Percentiles rank a stretch among this genome's conserved stretches.
phyloP scores from a whole-genome alignment of 352 stramenopile species.

The Discostella stelligera region DNA sequence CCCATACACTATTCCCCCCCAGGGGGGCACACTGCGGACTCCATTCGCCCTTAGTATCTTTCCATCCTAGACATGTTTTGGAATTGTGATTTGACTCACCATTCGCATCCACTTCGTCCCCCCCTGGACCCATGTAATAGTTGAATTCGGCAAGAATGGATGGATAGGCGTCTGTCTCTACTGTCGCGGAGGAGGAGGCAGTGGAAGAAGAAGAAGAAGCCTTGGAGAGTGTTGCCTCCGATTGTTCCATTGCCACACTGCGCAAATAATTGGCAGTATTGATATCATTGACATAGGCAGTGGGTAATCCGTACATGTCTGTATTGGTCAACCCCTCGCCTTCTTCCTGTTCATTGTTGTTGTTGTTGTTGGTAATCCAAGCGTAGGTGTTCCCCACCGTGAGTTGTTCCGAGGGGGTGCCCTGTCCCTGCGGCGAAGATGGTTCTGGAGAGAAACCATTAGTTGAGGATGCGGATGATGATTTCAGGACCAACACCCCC shows the following conservation, averaged over 20 bases:
- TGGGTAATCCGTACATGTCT: slow-evolving; percentile 72
- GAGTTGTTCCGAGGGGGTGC: slow-evolving; percentile 55
- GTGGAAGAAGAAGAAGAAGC: background rate
- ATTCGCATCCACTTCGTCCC: slow-evolving; percentile 12
- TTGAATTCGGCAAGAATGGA: slow-evolving; percentile 73
- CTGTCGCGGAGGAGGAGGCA: too few relatives aligned
- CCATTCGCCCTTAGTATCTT: slow-evolving; percentile 64
- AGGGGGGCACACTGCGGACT: slow-evolving; percentile 74
- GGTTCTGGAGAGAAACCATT: slow-evolving; percentile 48
- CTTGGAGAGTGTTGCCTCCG: slow-evolving; percentile 3
- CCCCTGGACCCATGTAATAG: slow-evolving; percentile 78
- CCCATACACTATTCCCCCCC: slow-evolving; percentile 73
- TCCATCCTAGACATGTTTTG: slow-evolving; percentile 68
- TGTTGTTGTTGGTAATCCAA: slow-evolving; percentile 61
- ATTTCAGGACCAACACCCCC: slow-evolving; percentile 69
- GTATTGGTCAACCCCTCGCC: slow-evolving; percentile 57
- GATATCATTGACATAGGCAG: slow-evolving; percentile 56
- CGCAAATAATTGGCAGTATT: slow-evolving; percentile 53
- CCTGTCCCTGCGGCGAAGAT: slow-evolving; percentile 57
- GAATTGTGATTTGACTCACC: slow-evolving; percentile 29
- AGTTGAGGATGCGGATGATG: slow-evolving; percentile 10
- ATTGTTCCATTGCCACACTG: slow-evolving; percentile 28
- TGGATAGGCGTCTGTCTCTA: slow-evolving; percentile 16
- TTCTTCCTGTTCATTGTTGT: background rate
- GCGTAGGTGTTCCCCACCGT: slow-evolving; percentile 60